Evolutionary conservation across 176 grass and related monocot genomes (phyloP).

Genomic region (Carex kokanica): DNA sequence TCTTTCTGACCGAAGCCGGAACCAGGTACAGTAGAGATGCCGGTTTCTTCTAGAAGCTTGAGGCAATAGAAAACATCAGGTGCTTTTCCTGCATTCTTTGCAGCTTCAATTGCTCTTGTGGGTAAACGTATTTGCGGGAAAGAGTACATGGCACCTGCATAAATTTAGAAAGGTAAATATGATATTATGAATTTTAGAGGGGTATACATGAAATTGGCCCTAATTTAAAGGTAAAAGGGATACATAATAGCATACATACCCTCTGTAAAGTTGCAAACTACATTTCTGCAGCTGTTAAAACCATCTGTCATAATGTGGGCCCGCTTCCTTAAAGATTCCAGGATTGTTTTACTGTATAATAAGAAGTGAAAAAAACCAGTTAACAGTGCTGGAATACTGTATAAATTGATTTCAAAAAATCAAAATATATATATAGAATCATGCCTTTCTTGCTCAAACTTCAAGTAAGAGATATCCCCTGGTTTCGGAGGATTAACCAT

Average conservation of each 20-base stretch:
- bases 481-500: constrained; percentile 98
- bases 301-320: constrained; percentile 95
- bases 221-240: not conserved
- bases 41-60: constrained; percentile 89
- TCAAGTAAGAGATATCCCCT: constrained; percentile 88
- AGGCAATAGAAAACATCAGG: constrained; percentile 97
- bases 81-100: constrained; percentile 68
- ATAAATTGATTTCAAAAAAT: constrained; percentile 19
- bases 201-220: too few relatives aligned
- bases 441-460: constrained; percentile 78
- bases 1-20: constrained; percentile 98
- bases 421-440: constrained; percentile 14
- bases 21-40: constrained; percentile 97
- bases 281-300: constrained; percentile 97
- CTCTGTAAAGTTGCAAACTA: constrained; percentile 97
- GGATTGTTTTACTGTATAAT: constrained; percentile 69
- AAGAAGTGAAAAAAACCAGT: constrained; percentile 1
- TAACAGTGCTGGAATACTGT: not conserved
- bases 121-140: constrained; percentile 95
- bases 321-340: constrained; percentile 81
- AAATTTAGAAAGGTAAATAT: too few relatives aligned
- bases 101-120: constrained; percentile 72
- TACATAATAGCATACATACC: constrained; percentile 36
- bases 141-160: constrained; percentile 95
- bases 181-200: too few relatives aligned